Percentiles rank a stretch among this genome's conserved stretches.
These are phyloP conservation scores for Phallus indusiatus DNA, from an alignment of 768 basidiomycete genomes.

Conservation along the genomic window DNA sequence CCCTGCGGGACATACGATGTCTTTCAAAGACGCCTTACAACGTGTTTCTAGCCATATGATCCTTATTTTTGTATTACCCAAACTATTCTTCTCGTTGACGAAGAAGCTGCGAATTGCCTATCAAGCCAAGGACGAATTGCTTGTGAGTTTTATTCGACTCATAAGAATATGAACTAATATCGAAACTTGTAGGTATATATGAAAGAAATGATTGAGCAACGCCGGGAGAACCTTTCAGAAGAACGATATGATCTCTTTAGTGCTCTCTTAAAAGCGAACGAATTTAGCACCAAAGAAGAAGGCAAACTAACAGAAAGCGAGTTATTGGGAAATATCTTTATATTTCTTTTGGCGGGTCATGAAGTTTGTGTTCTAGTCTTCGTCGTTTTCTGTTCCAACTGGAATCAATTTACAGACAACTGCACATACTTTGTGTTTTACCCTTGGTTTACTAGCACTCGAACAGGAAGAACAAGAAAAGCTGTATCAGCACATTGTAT, in stretches of 20 bases:
- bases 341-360: slow-evolving; percentile 19
- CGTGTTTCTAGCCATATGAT: slow-evolving; percentile 30
- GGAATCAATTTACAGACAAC: slow-evolving; percentile 15
- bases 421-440: slow-evolving; percentile 15
- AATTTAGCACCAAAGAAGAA: slow-evolving; percentile 23
- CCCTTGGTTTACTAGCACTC: slow-evolving; percentile 17
- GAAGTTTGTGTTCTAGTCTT: slow-evolving; percentile 2
- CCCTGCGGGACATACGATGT: slow-evolving; percentile 36
- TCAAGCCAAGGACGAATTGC: slow-evolving; percentile 20
- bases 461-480: slow-evolving; percentile 16
- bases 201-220: slow-evolving; percentile 42
- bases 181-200: slow-evolving; percentile 30
- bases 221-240: slow-evolving; percentile 25
- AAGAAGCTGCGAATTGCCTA: slow-evolving; percentile 20
- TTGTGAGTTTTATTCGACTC: slow-evolving; percentile 9
- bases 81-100: slow-evolving; percentile 30
- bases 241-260: slow-evolving; percentile 43
- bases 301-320: slow-evolving; percentile 34
- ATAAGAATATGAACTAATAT: background rate
- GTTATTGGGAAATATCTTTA: slow-evolving; percentile 21
- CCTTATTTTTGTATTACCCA: slow-evolving; percentile 30
- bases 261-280: slow-evolving; percentile 42
- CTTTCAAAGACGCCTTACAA: slow-evolving; percentile 42
- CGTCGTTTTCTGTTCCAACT: background rate
- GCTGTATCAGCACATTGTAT: slow-evolving; percentile 7